Conservation (phyloP, 345 rosid species). For the Iberis pinnata region DNA sequence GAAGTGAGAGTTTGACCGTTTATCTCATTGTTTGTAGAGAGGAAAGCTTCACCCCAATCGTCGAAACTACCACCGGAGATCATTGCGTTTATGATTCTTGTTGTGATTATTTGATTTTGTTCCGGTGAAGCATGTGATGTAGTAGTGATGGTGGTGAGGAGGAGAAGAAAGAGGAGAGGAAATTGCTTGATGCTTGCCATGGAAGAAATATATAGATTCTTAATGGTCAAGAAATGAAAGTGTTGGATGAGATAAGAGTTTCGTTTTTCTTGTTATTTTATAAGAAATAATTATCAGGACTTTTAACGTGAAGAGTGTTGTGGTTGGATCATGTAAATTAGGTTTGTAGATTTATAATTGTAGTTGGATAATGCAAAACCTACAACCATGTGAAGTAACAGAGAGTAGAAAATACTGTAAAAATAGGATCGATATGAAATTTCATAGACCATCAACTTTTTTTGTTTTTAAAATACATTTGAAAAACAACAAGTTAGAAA, state of each 20-base stretch:
- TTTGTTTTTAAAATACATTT: too few species aligned
- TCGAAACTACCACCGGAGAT: conserved; percentile 21
- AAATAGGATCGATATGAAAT: too few species aligned
- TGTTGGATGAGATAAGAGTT: conserved; percentile 1
- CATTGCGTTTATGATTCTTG: conserved; percentile 24
- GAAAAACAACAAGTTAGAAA: too few species aligned
- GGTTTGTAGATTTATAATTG: neutral
- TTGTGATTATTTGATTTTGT: conserved; percentile 9
- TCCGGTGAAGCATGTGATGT: neutral
- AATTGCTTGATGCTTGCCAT: conserved; percentile 17
- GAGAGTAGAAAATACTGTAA: too few species aligned
- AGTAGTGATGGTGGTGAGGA: neutral
- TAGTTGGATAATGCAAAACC: neutral
- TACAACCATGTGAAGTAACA: too few species aligned
- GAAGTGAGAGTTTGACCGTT: conserved; percentile 22
- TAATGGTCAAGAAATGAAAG: conserved; percentile 1
- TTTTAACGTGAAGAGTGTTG: neutral
- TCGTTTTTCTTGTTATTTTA: neutral
- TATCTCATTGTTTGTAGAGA: conserved; percentile 16
- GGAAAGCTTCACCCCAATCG: conserved; percentile 24
- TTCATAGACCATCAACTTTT: too few species aligned
- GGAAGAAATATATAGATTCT: neutral
- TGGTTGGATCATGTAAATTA: conserved; percentile 23
- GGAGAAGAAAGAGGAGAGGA: neutral
- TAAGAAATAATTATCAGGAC: neutral